Evolutionary conservation across 176 grass and related monocot genomes (phyloP), one percentile per base, ranked within the genome.

Genomic region (Luzula sylvatica): DNA sequence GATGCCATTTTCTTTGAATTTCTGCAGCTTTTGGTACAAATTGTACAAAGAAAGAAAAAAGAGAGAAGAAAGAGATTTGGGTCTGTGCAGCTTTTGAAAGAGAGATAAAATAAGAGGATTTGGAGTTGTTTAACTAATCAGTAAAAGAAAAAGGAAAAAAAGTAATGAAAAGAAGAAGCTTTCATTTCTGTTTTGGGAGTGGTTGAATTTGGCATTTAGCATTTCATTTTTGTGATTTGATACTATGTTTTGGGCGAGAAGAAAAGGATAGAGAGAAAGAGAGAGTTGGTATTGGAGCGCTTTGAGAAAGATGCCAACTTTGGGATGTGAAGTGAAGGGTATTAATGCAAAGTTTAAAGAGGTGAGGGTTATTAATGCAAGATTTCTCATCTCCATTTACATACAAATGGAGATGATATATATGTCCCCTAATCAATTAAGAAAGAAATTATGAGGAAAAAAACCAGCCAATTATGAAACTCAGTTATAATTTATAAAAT

Each of bases 1-100:
- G 82, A 80, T 43, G 82, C 72, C 88, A 94, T 94, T 56, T 26
- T 29, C 23, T 32, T 30, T 52, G 30, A 22, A 39, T 46, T 15
- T 29, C 42, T 46, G 40, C 41, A 72, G 35, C 55, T 51, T 41
- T 50, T 43, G 20, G 40, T 20, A 63, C 20, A 72, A 46, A 63
- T 29, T 49, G 53, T 15, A n/a, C 11, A 21, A 24, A 19, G 47
- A 35, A 22, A 12, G 22, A 3, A 49, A 13, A 55, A 49, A 28
- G 17, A 15, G 47, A 3, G 66, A 69, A 32, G 28, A 27, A 16
- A 50, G 11, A 45, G 52, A 53, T 39, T 21, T 8, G 42, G 59
- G 19, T 11, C 9, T 2, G 42, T 24, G 52, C 51, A 23, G 18
- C 22, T 26, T 54, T 50, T 66, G 39, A 22, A 18, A 50, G n/a